Evolutionary conservation across 345 rosid species (phyloP).

Genomic region (Salix arbutifolia): DNA sequence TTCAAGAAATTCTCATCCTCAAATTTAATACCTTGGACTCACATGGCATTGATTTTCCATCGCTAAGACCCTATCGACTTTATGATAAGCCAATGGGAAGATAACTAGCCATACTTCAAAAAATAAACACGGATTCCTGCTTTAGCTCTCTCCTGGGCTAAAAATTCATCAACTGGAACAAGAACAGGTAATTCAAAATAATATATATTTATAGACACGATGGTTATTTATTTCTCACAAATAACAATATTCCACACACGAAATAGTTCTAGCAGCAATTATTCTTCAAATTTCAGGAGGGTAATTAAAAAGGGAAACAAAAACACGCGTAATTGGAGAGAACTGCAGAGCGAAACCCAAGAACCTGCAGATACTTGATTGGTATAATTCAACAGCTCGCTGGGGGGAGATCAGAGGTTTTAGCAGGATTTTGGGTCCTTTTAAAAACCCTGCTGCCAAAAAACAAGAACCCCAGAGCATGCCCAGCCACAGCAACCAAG

Average conservation of each 20-base stretch:
- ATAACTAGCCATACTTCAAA: too few species aligned
- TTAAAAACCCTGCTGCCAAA: slow-evolving; percentile 34
- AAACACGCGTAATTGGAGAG: not conserved
- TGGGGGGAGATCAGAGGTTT: not conserved
- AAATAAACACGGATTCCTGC: not conserved
- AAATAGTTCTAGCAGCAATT: not conserved
- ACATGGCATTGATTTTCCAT: not conserved
- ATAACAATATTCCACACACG: not conserved
- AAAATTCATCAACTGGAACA: not conserved
- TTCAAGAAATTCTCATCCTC: not conserved
- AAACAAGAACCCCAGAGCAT: slow-evolving; percentile 38
- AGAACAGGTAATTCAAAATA: not conserved
- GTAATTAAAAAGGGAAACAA: too few species aligned
- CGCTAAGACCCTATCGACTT: too few species aligned
- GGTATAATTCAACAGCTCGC: not conserved
- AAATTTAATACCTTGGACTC: not conserved
- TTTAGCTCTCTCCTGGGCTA: not conserved
- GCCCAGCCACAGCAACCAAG: slow-evolving; percentile 38
- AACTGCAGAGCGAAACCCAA: not conserved
- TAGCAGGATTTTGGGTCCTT: not conserved
- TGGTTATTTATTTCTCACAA: not conserved
- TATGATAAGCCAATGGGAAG: too few species aligned
- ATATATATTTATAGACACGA: too few species aligned
- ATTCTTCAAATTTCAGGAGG: too few species aligned
- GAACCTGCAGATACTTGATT: not conserved